Conservation (phyloP, 2,329 filamentous ascomycete species). For the Ceratocystis harringtonii region DNA sequence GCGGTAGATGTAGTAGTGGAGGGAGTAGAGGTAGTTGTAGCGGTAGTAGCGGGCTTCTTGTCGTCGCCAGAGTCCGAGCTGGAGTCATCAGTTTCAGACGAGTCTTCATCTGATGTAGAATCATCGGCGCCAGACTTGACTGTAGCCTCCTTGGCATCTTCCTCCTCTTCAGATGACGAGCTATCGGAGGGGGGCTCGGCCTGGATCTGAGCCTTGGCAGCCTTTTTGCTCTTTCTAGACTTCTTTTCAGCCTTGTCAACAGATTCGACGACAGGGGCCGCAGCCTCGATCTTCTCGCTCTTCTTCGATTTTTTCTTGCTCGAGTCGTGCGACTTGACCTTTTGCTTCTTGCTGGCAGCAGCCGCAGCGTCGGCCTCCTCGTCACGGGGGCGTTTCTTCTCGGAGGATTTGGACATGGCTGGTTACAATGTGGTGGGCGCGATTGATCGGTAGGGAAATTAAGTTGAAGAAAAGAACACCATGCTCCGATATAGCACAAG, state of each 20-base stretch:
- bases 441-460: not conserved
- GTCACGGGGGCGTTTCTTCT: constrained; percentile 33
- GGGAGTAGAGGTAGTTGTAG: constrained; percentile 18
- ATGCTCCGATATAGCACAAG: not conserved
- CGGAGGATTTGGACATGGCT: constrained; percentile 20
- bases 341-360: constrained; percentile 34
- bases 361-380: constrained; percentile 28
- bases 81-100: constrained; percentile 18
- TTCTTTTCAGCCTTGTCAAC: constrained; percentile 9
- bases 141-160: constrained; percentile 14
- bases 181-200: constrained; percentile 14
- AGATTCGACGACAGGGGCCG: not conserved
- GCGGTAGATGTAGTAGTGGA: constrained; percentile 21
- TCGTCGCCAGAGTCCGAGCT: constrained; percentile 19
- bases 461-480: not conserved
- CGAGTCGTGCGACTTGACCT: constrained; percentile 32
- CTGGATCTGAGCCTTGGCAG: constrained; percentile 19
- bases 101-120: constrained; percentile 22
- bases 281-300: constrained; percentile 13
- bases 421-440: not conserved
- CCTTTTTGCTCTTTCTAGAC: constrained; percentile 22
- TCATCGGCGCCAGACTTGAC: constrained; percentile 22
- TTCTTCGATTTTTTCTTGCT: constrained; percentile 20
- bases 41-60: constrained; percentile 22
- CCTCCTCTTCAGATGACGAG: constrained; percentile 3